These are phyloP conservation scores for Fusarium anguioides DNA, from an alignment of 2,329 filamentous ascomycete species.

Conservation along the genomic window DNA sequence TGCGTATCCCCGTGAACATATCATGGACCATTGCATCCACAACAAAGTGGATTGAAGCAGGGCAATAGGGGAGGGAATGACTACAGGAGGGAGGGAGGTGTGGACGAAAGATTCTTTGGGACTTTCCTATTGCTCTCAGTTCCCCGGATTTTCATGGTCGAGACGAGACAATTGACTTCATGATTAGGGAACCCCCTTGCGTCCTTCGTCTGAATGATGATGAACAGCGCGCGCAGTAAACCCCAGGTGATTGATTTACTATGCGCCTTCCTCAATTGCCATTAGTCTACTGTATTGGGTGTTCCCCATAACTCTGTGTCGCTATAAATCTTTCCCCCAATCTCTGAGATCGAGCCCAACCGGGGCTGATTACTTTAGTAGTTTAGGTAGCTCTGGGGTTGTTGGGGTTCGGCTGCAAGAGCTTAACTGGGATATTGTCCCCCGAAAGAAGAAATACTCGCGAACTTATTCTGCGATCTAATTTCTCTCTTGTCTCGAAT, in stretches of 20 bases:
- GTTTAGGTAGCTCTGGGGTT: neutral
- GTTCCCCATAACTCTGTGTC: too few species aligned
- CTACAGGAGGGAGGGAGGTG: constrained; percentile 20
- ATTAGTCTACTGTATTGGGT: too few species aligned
- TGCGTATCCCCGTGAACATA: neutral
- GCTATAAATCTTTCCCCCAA: constrained; percentile 26
- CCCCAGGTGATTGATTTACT: constrained; percentile 29
- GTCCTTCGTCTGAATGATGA: neutral
- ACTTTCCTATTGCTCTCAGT: constrained; percentile 31
- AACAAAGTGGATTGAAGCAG: constrained; percentile 20
- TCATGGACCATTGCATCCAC: constrained; percentile 19
- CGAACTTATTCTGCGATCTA: neutral
- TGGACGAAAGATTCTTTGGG: constrained; percentile 13
- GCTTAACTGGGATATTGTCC: neutral
- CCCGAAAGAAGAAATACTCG: neutral
- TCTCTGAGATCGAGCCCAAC: constrained; percentile 18
- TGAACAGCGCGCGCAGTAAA: constrained; percentile 4
- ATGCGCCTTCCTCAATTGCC: constrained; percentile 33
- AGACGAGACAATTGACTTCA: constrained; percentile 23
- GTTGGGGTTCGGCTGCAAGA: neutral
- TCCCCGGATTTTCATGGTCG: constrained; percentile 38
- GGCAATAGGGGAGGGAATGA: too few species aligned
- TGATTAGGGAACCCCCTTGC: constrained; percentile 3
- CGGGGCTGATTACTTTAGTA: neutral
- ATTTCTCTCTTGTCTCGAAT: neutral